These are phyloP conservation scores for Pleurotus salmoneostramineus DNA, from an alignment of 768 basidiomycete species.

Conservation along the genomic window DNA sequence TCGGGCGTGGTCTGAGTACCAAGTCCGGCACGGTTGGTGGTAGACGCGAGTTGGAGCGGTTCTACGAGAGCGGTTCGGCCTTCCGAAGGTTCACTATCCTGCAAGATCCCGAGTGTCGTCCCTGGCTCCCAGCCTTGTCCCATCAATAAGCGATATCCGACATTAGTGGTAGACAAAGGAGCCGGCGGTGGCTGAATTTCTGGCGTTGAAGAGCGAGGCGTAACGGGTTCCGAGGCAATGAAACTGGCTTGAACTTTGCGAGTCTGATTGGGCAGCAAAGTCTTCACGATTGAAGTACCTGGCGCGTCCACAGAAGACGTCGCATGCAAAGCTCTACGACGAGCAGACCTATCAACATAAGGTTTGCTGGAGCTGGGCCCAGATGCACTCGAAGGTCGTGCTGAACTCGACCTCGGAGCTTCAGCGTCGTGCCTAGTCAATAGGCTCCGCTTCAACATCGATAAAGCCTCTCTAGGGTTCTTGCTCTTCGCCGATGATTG, in stretches of 20 bases:
- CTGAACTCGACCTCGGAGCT: constrained; percentile 8
- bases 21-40: constrained; percentile 47
- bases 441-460: constrained; percentile 59
- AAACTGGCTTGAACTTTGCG: constrained; percentile 8
- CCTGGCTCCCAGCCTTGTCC: constrained; percentile 81
- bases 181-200: constrained; percentile 30
- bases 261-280: constrained; percentile 6
- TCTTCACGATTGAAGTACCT: constrained; percentile 30
- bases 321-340: constrained; percentile 57
- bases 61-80: constrained; percentile 44
- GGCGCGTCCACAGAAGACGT: constrained; percentile 49
- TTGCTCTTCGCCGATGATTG: constrained; percentile 22
- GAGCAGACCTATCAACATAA: constrained; percentile 72
- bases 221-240: constrained; percentile 13
- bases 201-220: constrained; percentile 13
- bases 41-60: constrained; percentile 48
- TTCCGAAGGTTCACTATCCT: constrained; percentile 19
- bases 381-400: constrained; percentile 10
- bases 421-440: constrained; percentile 43
- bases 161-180: constrained; percentile 52
- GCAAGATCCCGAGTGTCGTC: constrained; percentile 39
- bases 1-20: constrained; percentile 34
- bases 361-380: constrained; percentile 10
- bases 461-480: constrained; percentile 64
- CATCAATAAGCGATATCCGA: constrained; percentile 65